Evolutionary conservation across 306 rosid genomes (phyloP).

Genomic region (Dicorynia guianensis): DNA sequence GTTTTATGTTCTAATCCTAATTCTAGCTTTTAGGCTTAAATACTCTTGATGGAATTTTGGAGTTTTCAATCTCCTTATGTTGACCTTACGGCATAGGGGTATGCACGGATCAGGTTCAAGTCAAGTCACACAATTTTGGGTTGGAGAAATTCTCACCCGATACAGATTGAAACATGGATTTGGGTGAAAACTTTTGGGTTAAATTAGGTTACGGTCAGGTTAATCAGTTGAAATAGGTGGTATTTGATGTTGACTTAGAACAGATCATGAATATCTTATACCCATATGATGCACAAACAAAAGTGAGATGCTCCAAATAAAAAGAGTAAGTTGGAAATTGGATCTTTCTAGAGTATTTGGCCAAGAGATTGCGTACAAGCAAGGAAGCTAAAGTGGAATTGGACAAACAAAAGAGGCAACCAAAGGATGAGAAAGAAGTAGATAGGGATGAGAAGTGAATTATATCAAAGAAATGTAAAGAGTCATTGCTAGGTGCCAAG

Average conservation of each 20-base stretch:
- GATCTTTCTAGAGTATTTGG: conserved; percentile 64
- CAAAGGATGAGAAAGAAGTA: conserved; percentile 60
- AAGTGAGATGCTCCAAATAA: conserved; percentile 61
- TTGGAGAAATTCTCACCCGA: too few relatives aligned
- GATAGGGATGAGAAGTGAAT: conserved; percentile 43
- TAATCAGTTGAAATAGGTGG: too few relatives aligned
- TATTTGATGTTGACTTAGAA: conserved; percentile 49
- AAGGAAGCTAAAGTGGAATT: conserved; percentile 59
- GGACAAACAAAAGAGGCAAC: conserved; percentile 77
- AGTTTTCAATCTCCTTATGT: too few relatives aligned
- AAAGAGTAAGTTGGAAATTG: conserved; percentile 62
- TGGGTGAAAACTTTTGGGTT: too few relatives aligned
- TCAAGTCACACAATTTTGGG: too few relatives aligned
- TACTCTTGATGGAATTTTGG: too few relatives aligned
- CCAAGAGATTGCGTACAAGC: conserved; percentile 66
- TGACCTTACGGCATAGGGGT: too few relatives aligned
- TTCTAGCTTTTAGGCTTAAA: too few relatives aligned
- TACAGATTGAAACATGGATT: too few relatives aligned
- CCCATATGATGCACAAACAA: conserved; percentile 65
- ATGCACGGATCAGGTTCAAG: too few relatives aligned
- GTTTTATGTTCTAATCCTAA: too few relatives aligned
- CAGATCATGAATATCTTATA: conserved; percentile 59
- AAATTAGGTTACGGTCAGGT: too few relatives aligned
- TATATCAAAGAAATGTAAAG: conserved; percentile 56
- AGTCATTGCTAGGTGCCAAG: conserved; percentile 59